Evolutionary conservation across 2,329 filamentous ascomycete genomes (phyloP), one percentile per base, ranked within the genome.

Genomic region (Dothideomycetes sp.): DNA sequence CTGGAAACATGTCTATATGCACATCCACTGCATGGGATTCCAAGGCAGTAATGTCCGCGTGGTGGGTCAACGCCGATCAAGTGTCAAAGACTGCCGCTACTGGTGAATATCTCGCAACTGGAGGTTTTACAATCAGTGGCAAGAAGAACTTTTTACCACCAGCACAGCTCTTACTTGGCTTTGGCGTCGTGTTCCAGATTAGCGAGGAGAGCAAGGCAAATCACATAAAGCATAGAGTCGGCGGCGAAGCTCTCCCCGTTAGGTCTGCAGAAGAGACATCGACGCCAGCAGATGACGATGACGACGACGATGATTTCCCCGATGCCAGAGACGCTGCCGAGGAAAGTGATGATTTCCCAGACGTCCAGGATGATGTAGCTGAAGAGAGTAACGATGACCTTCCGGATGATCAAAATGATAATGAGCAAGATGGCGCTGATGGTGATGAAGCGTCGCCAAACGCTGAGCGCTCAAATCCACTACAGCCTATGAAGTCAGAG

Each of bases 11-110:
- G 19, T 79, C 82, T 0, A 83, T 98, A 4, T 85, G 84, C 46
- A 83, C 84, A 7, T 95, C 87, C 1, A 81, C 71, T 41, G 91
- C 89, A 0, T 98, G 91, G 91, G 91, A 96, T 45, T 89, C 84
- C 1, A 98, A 98, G 60, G 89, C 89, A 7, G 77, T 86, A 12
- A 94, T 96, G 84, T 81, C 84, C 14, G 88, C 89, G 7, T 98
- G 85, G 81, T 98, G 91, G 91, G 89, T 93, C 0, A 79, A 81
- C 45, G 81, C 84, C 2, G 80, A 89, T 39, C 88, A 96, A 58
- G 85, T 98, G 0, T 86, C 84, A 8, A 96, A 96, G 62, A 84
- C 78, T 24, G 80, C 82, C 0, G 71, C 79, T 1, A 77, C 75
- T 0, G 89, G 89, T 17, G 88, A 93, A 49, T 89, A 84, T 50